phyloP scores from a whole-genome alignment of 768 basidiomycete species.

The Lentinus tigrinus region DNA sequence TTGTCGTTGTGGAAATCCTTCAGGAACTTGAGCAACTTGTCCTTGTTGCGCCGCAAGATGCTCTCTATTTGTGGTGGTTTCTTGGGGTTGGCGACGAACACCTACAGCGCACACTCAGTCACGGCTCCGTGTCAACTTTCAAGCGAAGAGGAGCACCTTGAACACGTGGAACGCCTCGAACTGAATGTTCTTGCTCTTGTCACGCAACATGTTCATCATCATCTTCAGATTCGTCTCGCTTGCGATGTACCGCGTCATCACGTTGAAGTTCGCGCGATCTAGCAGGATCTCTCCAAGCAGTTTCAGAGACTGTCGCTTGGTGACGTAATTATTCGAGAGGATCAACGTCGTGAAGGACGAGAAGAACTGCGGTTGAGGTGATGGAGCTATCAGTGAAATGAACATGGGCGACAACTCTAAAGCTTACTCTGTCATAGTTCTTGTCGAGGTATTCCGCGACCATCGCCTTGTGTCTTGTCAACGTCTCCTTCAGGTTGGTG shows the following conservation, averaged over 20 bases:
- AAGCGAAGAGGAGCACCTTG: slow-evolving; percentile 61
- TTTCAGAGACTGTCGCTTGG: slow-evolving; percentile 98
- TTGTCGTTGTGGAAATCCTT: slow-evolving; percentile 97
- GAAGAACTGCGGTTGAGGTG: slow-evolving; percentile 70
- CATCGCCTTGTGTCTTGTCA: slow-evolving; percentile 97
- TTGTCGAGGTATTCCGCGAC: slow-evolving; percentile 95
- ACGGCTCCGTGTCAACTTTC: not conserved
- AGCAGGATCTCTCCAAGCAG: slow-evolving; percentile 96
- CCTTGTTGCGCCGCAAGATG: slow-evolving; percentile 91
- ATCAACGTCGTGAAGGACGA: slow-evolving; percentile 91
- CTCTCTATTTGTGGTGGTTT: slow-evolving; percentile 93
- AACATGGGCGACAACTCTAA: not conserved
- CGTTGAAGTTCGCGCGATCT: slow-evolving; percentile 95
- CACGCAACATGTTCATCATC: slow-evolving; percentile 99
- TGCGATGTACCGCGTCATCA: slow-evolving; percentile 97
- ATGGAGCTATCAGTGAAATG: not conserved
- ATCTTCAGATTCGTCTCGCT: slow-evolving; percentile 96
- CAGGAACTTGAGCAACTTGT: slow-evolving; percentile 86
- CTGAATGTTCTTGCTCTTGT: slow-evolving; percentile 99
- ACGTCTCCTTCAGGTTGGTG: slow-evolving; percentile 94
- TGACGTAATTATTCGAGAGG: slow-evolving; percentile 94
- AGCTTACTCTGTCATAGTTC: slow-evolving; percentile 89
- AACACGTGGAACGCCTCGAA: slow-evolving; percentile 99
- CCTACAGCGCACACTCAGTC: slow-evolving; percentile 41
- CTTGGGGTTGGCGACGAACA: slow-evolving; percentile 99